Base-by-base conservation (phyloP, 2,329 filamentous ascomycete species). In the Fusarium ambrosium region DNA sequence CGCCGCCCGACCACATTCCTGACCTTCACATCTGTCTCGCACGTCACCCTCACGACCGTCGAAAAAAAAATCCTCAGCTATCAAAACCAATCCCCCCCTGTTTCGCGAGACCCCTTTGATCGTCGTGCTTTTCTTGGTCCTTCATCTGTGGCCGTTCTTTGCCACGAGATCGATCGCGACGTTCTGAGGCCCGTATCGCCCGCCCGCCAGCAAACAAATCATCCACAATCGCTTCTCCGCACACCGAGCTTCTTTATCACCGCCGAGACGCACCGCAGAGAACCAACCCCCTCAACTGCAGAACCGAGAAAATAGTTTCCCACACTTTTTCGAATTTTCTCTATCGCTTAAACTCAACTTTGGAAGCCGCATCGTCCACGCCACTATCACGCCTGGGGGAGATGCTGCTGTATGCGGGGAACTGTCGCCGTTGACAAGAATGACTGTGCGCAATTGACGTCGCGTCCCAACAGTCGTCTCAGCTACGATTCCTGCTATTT, bases 381-480 rank as follows among this genome's bases (percentile, higher is more conserved):
- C 56, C 27, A 65, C 69, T 61, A 48, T 62, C 59, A 68, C 67
- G 41, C 66, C 61, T 69, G 66, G 62, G 64, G 75, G 78, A 73
- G 48, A 79, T 79, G 78, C 76, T 71, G 63, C 58, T 71, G 72
- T 51, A 70, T 74, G 77, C 63, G 71, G 75, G 74, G 66, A 73
- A 76, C 73, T 70, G 68, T 77, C 62, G 55, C 68, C 70, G 20
- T 79, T 78, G 74, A 79, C 74, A 72, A 79, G 71, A 78, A 79
- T 79, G 78, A 76, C 78, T 73, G 70, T 76, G 70, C 70, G 75
- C 71, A 77, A 76, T 79, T 80, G 79, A 79, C 72, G 75, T 62
- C 66, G 61, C 71, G 70, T 72, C 64, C 65, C 65, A 71, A 69
- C 69, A 69, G 68, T 72, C 61, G 70, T 72, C 66, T 69, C 59